A percentile compares a stretch with the other conserved stretches of the same genome.
These are phyloP conservation scores for Vitis hybrid DNA, from an alignment of 177 flowering plant genomes.

Conservation along the genomic window DNA sequence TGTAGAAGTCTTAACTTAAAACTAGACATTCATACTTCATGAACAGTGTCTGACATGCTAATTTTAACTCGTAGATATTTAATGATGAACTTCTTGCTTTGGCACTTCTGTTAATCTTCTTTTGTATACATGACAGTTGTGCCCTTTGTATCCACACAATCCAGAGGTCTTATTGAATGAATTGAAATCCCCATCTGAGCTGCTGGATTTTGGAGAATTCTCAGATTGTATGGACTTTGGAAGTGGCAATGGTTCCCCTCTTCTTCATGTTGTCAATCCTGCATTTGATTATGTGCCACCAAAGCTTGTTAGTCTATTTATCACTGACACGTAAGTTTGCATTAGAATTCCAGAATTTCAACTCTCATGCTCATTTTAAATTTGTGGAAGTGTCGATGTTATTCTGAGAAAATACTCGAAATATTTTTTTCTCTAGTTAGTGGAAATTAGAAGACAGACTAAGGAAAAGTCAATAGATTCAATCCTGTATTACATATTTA, in stretches of 20 bases:
- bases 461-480: not conserved
- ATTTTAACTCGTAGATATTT: too few relatives aligned
- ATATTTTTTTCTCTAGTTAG: not conserved
- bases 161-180: conserved; percentile 96
- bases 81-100: not conserved
- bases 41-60: too few relatives aligned
- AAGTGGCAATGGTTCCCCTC: conserved; percentile 69
- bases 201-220: conserved; percentile 96
- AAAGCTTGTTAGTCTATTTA: conserved; percentile 92
- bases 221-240: conserved; percentile 97
- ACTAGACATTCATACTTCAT: too few relatives aligned
- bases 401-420: not conserved
- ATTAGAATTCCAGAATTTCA: conserved; percentile 1
- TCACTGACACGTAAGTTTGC: conserved; percentile 91
- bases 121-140: conserved; percentile 57
- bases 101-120: not conserved
- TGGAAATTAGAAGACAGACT: not conserved
- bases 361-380: not conserved
- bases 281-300: conserved; percentile 98
- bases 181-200: conserved; percentile 92
- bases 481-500: too few relatives aligned
- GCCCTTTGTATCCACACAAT: conserved; percentile 98
- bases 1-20: too few relatives aligned
- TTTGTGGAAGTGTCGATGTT: not conserved
- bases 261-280: conserved; percentile 95